A percentile compares a stretch with the other conserved stretches of the same genome.
Evolutionary conservation across 495 filamentous ascomycete genomes (phyloP).

Genomic region (Friedmanniomyces simplex): DNA sequence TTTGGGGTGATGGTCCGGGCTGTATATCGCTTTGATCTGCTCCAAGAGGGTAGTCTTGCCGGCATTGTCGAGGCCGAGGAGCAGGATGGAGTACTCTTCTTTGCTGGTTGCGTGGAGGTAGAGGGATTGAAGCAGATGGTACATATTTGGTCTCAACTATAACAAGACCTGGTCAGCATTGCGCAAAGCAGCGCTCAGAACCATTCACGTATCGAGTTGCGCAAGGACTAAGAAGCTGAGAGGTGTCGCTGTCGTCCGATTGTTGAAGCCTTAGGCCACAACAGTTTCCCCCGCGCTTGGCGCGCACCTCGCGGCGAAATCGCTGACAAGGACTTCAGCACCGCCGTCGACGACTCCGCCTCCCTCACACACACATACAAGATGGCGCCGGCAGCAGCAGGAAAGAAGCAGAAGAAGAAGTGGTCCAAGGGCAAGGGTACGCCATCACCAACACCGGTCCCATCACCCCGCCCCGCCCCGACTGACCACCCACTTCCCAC

Average conservation of each 20-base stretch:
- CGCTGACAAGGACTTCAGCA: background rate
- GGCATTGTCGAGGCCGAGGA: constrained; percentile 94
- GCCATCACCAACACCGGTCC: constrained; percentile 23
- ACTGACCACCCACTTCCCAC: constrained; percentile 12
- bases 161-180: too few relatives aligned
- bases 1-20: constrained; percentile 41
- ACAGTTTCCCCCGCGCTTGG: background rate
- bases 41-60: constrained; percentile 98
- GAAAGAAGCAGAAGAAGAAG: constrained; percentile 99
- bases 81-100: constrained; percentile 97
- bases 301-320: background rate
- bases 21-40: constrained; percentile 80
- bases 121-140: constrained; percentile 89
- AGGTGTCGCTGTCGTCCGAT: too few relatives aligned
- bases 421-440: constrained; percentile 99
- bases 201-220: too few relatives aligned
- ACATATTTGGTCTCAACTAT: constrained; percentile 47
- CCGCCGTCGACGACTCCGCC: background rate
- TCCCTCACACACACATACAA: constrained; percentile 2
- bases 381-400: constrained; percentile 44
- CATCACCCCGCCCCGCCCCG: constrained; percentile 8
- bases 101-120: constrained; percentile 92
- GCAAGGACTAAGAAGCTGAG: too few relatives aligned
- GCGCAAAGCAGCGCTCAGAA: too few relatives aligned
- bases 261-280: background rate